A percentile compares a stretch with the other conserved stretches of the same genome.
These are phyloP conservation scores for Yamadazyma spencermartinsiae DNA, from an alignment of 1,139 yeast species.

Conservation along the genomic window DNA sequence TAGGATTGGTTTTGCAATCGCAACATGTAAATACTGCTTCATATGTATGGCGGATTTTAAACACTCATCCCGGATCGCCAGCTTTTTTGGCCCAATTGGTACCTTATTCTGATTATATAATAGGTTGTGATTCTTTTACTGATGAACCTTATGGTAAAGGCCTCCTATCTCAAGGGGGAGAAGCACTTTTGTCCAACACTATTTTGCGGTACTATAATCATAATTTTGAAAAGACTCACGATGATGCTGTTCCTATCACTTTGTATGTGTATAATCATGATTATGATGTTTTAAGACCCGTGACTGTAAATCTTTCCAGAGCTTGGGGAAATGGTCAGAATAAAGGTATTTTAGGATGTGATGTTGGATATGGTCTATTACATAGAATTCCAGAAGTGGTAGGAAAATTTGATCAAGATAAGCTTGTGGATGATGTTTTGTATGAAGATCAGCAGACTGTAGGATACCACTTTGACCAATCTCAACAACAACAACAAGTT, in stretches of 20 bases:
- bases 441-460: conserved; percentile 30
- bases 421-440: conserved; percentile 38
- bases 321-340: conserved; percentile 53
- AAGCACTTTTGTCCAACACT: conserved; percentile 70
- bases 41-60: conserved; percentile 84
- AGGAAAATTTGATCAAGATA: conserved; percentile 44
- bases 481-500: conserved; percentile 12
- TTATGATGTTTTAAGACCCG: conserved; percentile 82
- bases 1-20: conserved; percentile 76
- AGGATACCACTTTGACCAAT: conserved; percentile 14
- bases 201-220: conserved; percentile 57
- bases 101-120: conserved; percentile 84
- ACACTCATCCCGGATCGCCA: conserved; percentile 76
- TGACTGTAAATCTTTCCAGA: conserved; percentile 58
- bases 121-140: conserved; percentile 71
- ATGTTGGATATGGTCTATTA: conserved; percentile 87
- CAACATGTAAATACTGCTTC: conserved; percentile 76
- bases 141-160: conserved; percentile 51
- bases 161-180: conserved; percentile 81
- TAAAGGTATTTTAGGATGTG: conserved; percentile 85
- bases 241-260: conserved; percentile 39
- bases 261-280: conserved; percentile 88
- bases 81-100: conserved; percentile 82
- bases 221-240: conserved; percentile 39
- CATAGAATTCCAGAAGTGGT: conserved; percentile 78